Percentiles rank a stretch among this genome's conserved stretches.
phyloP scores from a whole-genome alignment of 75 land plant genomes.

The Picea glauca region DNA sequence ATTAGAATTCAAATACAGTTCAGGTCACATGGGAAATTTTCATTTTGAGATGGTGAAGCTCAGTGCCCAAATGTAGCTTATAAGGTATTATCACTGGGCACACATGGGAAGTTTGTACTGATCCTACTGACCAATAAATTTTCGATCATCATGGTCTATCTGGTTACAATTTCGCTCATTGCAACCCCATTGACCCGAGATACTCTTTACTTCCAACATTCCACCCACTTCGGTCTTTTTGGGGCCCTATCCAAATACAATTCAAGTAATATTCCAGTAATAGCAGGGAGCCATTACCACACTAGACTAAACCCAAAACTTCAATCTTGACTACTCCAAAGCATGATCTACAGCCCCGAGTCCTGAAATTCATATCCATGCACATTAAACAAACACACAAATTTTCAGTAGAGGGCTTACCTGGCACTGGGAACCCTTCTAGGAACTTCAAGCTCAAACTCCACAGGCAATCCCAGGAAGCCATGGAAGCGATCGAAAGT shows the following conservation, averaged over 20 bases:
- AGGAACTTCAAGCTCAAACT: conserved; percentile 84
- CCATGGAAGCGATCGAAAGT: conserved; percentile 88
- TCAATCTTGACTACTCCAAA: not conserved
- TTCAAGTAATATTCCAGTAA: too few relatives aligned
- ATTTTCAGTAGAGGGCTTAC: conserved; percentile 17
- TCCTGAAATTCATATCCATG: not conserved
- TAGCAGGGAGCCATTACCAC: not conserved
- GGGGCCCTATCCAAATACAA: not conserved
- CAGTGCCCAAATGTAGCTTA: not conserved
- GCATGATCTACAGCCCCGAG: not conserved
- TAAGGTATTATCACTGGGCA: not conserved
- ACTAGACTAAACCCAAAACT: not conserved
- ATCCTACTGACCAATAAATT: not conserved
- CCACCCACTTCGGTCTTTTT: not conserved
- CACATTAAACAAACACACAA: not conserved
- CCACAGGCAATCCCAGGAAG: conserved; percentile 84
- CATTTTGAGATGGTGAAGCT: not conserved
- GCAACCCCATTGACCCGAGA: not conserved
- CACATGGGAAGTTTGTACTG: too few relatives aligned
- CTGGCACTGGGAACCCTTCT: conserved; percentile 79
- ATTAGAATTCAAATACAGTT: not conserved
- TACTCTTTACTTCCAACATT: not conserved
- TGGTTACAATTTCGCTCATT: not conserved
- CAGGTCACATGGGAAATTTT: not conserved
- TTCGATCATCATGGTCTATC: not conserved